phyloP scores from a whole-genome alignment of 257 asterid species.

The Solanum arcanum region DNA sequence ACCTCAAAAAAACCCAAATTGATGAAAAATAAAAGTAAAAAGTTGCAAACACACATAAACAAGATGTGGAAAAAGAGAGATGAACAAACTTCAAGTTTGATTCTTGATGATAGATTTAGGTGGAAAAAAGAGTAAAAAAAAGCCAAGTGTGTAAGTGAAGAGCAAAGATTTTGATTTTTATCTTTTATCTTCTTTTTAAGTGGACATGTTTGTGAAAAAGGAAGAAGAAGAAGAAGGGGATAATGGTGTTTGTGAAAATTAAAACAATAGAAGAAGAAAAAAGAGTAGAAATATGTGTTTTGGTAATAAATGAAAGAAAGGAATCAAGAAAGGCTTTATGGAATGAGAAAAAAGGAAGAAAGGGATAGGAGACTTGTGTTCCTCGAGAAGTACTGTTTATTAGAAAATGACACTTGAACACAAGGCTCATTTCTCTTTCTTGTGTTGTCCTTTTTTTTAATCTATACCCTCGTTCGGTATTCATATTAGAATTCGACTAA shows the following conservation, averaged over 20 bases:
- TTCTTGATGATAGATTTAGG: conserved; percentile 1
- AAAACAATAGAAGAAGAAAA: background rate
- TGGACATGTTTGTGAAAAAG: background rate
- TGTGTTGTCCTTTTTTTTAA: background rate
- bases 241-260: background rate
- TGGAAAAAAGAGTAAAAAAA: background rate
- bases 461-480: accelerated
- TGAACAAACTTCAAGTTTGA: conserved; percentile 1
- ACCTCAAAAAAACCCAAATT: background rate
- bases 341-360: background rate
- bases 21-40: background rate
- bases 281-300: background rate
- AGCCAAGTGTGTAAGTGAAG: background rate
- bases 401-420: conserved; percentile 74
- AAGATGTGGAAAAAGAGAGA: background rate
- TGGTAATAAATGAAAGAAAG: background rate
- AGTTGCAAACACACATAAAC: background rate
- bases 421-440: conserved; percentile 31
- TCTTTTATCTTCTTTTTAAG: background rate
- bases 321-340: conserved; percentile 6
- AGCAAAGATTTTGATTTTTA: background rate
- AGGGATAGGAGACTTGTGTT: conserved; percentile 41
- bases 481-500: background rate
- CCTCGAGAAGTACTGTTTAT: conserved; percentile 62
- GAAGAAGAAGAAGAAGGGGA: background rate